Evolutionary conservation across 345 rosid genomes (phyloP).

Genomic region (Linum trigynum): DNA sequence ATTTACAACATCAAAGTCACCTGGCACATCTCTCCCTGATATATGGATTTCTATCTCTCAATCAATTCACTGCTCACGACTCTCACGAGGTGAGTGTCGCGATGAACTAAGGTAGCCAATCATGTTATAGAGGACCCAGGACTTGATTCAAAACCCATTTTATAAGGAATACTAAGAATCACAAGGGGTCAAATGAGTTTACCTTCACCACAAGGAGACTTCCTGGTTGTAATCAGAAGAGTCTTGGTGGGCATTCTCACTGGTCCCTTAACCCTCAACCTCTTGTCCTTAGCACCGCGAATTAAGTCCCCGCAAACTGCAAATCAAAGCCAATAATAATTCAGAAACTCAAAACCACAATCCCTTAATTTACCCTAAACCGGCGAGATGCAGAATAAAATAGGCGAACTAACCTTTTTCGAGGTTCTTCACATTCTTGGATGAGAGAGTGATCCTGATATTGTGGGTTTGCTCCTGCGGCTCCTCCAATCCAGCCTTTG

Average conservation of each 20-base stretch:
- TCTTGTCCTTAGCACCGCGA: slow-evolving; percentile 54
- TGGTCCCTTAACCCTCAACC: slow-evolving; percentile 47
- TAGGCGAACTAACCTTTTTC: slow-evolving; percentile 44
- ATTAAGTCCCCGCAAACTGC: slow-evolving; percentile 46
- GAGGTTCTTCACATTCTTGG: slow-evolving; percentile 62
- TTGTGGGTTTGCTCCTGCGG: slow-evolving; percentile 55
- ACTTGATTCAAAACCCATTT: no score
- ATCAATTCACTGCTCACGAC: no score
- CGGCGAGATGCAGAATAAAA: no score
- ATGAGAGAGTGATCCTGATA: slow-evolving; percentile 72
- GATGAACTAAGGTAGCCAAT: no score
- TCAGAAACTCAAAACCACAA: not conserved
- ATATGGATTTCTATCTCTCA: no score
- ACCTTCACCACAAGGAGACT: slow-evolving; percentile 65
- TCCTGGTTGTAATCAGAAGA: slow-evolving; percentile 51
- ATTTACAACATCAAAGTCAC: no score
- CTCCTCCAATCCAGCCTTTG: slow-evolving; percentile 57
- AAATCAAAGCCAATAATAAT: not conserved
- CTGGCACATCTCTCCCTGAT: no score
- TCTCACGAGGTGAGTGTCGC: no score
- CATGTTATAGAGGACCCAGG: no score
- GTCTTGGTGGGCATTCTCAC: slow-evolving; percentile 54
- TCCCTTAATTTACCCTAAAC: not conserved
- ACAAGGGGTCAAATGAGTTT: slow-evolving; percentile 4
- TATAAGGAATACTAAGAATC: no score